phyloP scores from a whole-genome alignment of 2,329 filamentous ascomycete genomes.

The Falciphora oryzae region DNA sequence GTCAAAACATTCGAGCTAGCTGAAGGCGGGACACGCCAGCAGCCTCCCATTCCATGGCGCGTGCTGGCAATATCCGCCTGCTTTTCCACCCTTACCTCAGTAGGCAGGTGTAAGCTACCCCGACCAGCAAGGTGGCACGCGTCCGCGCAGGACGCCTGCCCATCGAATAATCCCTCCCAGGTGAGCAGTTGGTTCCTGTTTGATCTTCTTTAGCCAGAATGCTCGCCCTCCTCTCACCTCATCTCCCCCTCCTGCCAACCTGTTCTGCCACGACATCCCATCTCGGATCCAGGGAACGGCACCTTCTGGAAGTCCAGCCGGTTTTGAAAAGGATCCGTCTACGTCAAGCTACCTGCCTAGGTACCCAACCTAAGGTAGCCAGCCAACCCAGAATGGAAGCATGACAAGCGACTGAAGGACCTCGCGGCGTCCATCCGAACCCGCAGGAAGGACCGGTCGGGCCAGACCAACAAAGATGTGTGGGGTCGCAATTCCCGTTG shows the following conservation, averaged over 20 bases:
- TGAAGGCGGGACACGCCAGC: too few species aligned
- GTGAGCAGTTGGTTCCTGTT: slow-evolving; percentile 18
- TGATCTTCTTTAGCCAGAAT: slow-evolving; percentile 37
- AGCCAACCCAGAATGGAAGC: too few species aligned
- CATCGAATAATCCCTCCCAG: background rate
- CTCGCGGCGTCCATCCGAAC: background rate
- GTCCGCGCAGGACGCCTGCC: background rate
- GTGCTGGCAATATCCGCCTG: too few species aligned
- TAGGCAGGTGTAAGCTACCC: background rate
- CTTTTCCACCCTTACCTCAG: too few species aligned
- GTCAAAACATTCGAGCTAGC: too few species aligned
- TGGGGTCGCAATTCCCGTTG: background rate
- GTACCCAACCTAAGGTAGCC: too few species aligned
- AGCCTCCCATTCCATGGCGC: too few species aligned
- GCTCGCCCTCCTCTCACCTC: background rate
- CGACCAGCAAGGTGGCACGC: too few species aligned
- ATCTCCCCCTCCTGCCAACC: slow-evolving; percentile 7
- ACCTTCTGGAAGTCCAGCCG: background rate
- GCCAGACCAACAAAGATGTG: background rate
- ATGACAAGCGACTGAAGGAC: background rate
- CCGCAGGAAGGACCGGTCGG: background rate
- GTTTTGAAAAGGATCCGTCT: background rate
- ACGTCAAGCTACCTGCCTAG: background rate
- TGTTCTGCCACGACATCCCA: background rate
- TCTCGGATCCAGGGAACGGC: background rate